Percentiles rank a stretch among this genome's conserved stretches.
Evolutionary conservation across 1,284 basidiomycete genomes (phyloP).

Genomic region (Apiotrichum akiyoshidainum): DNA sequence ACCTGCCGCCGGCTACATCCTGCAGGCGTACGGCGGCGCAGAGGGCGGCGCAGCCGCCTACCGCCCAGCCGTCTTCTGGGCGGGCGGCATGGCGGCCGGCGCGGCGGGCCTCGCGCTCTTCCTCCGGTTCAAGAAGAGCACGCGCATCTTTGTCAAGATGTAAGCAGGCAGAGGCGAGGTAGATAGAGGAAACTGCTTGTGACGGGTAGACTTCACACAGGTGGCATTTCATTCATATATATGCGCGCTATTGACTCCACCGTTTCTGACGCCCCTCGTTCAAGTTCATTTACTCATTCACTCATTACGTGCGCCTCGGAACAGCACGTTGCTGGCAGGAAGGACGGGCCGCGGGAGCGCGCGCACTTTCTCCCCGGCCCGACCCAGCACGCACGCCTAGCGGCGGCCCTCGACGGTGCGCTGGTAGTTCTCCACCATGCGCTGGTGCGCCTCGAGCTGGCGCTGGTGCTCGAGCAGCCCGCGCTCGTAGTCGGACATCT

Average conservation of each 20-base stretch:
- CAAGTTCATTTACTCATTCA: too few species aligned
- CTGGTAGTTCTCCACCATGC: conserved; percentile 10
- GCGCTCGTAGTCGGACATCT: conserved; percentile 5
- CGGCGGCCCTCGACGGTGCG: conserved; percentile 8
- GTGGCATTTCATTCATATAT: too few species aligned
- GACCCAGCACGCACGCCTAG: background rate
- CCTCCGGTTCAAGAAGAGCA: conserved; percentile 11
- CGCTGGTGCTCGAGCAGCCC: conserved; percentile 12
- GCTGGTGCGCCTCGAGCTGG: conserved; percentile 11
- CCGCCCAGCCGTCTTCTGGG: conserved; percentile 35
- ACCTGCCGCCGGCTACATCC: conserved; percentile 31
- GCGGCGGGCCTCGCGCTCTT: conserved; percentile 3
- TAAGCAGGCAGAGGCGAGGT: background rate
- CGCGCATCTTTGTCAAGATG: conserved; percentile 1
- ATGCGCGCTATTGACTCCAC: too few species aligned
- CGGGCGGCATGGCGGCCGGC: conserved; percentile 23
- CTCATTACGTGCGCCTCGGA: too few species aligned
- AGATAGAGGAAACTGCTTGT: too few species aligned
- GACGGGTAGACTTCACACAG: too few species aligned
- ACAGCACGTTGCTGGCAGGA: too few species aligned
- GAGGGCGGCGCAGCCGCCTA: conserved; percentile 24
- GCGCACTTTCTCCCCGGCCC: too few species aligned
- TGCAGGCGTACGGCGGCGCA: conserved; percentile 25
- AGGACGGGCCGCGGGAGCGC: too few species aligned
- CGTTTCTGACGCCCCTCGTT: too few species aligned